Evolutionary conservation across 1,139 yeast species (phyloP).

Genomic region (Candida dubliniensis): DNA sequence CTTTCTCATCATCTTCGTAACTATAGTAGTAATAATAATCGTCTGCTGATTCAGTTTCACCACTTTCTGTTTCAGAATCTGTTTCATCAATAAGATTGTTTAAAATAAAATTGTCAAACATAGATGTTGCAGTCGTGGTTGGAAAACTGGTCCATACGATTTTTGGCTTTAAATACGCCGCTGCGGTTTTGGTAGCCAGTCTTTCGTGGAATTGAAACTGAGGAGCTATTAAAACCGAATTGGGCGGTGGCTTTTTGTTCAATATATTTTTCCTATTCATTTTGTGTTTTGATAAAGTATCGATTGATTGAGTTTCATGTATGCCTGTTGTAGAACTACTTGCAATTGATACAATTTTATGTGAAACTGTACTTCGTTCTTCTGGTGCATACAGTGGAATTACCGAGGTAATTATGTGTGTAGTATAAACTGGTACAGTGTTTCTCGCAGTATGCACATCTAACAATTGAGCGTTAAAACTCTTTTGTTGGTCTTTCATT

Average conservation of each 20-base stretch:
- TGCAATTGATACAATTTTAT: too few relatives aligned
- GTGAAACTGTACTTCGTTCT: not conserved
- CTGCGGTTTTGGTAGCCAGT: not conserved
- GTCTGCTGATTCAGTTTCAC: not conserved
- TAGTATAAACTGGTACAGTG: too few relatives aligned
- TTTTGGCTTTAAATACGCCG: conserved; percentile 27
- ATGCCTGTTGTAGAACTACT: too few relatives aligned
- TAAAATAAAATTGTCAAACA: conserved; percentile 1
- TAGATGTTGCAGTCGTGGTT: conserved; percentile 1
- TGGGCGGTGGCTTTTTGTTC: conserved; percentile 21
- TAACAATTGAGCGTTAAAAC: conserved; percentile 9
- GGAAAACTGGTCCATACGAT: conserved; percentile 11
- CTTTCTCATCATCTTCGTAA: not conserved
- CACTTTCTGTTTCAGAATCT: not conserved
- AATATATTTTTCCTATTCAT: conserved; percentile 21
- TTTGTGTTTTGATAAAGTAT: not conserved
- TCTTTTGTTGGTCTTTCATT: conserved; percentile 11
- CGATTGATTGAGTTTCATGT: not conserved
- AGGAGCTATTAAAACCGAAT: conserved; percentile 26
- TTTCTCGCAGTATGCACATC: not conserved
- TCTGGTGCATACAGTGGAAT: not conserved
- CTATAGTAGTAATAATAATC: not conserved
- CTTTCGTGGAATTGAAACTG: conserved; percentile 24
- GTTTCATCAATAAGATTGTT: not conserved
- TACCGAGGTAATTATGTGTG: too few relatives aligned